Conservation (phyloP, 2,329 filamentous ascomycete species). For the Fusarium torulosum region DNA sequence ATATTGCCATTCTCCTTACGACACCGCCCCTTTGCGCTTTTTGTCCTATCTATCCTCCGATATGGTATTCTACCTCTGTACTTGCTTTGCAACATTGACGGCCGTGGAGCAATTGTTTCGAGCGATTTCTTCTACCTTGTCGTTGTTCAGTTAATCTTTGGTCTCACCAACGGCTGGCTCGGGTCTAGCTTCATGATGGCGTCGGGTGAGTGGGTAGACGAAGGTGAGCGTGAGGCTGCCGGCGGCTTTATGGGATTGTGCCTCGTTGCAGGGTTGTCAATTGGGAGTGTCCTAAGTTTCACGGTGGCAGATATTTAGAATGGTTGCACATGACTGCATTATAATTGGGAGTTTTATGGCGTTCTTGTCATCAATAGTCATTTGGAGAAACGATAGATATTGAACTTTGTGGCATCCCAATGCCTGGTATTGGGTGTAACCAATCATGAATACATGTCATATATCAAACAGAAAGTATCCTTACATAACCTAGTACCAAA, state of each 20-base stretch:
- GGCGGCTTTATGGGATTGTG: slow-evolving; percentile 95
- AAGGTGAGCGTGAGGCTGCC: slow-evolving; percentile 86
- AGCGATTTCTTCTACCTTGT: slow-evolving; percentile 92
- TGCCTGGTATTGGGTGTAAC: slow-evolving; percentile 29
- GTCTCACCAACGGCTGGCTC: slow-evolving; percentile 87
- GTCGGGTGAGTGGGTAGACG: slow-evolving; percentile 82
- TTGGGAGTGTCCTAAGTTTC: slow-evolving; percentile 93
- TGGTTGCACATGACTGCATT: slow-evolving; percentile 25
- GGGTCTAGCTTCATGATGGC: slow-evolving; percentile 94
- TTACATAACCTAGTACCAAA: slow-evolving; percentile 37
- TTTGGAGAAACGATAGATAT: slow-evolving; percentile 29
- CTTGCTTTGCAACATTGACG: slow-evolving; percentile 87
- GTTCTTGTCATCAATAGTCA: slow-evolving; percentile 20
- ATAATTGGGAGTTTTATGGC: slow-evolving; percentile 14
- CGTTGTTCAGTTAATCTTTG: slow-evolving; percentile 85
- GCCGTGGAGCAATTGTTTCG: slow-evolving; percentile 76
- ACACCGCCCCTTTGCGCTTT: slow-evolving; percentile 74
- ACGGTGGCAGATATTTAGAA: slow-evolving; percentile 66
- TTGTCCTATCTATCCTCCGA: slow-evolving; percentile 74
- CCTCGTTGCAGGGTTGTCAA: slow-evolving; percentile 84
- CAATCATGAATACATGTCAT: slow-evolving; percentile 32
- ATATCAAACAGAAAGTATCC: slow-evolving; percentile 35
- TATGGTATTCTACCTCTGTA: slow-evolving; percentile 85
- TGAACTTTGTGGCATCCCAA: slow-evolving; percentile 18
- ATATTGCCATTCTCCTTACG: slow-evolving; percentile 68